These are phyloP conservation scores for Rhododendron williamsianum DNA, from an alignment of 148 eudicot genomes.

Conservation along the genomic window DNA sequence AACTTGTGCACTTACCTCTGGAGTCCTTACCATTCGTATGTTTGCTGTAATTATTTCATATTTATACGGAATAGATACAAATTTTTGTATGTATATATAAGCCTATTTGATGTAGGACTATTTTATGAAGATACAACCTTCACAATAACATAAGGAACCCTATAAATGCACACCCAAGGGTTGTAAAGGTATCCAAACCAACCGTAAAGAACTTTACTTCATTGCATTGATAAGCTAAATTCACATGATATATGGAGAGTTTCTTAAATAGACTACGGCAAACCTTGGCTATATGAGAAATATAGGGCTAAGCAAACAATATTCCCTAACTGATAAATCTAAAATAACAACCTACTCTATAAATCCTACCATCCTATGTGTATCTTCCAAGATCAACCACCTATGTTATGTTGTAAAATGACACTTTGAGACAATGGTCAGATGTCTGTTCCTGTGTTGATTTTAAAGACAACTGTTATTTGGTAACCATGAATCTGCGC, in stretches of 20 bases:
- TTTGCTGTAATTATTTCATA: neutral
- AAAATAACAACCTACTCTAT: neutral
- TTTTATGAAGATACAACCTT: neutral
- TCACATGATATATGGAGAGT: neutral
- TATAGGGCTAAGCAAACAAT: neutral
- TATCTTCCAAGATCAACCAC: neutral
- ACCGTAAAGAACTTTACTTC: neutral
- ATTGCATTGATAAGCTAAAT: neutral
- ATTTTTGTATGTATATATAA: too few species aligned
- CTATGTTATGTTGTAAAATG: neutral
- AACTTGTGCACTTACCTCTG: neutral
- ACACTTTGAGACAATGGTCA: neutral
- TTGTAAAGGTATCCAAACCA: neutral
- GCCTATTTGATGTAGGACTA: neutral
- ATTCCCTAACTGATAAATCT: neutral
- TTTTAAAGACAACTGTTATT: neutral
- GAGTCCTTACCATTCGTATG: neutral
- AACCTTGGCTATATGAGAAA: neutral
- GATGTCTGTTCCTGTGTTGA: neutral
- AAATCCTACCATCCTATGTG: neutral
- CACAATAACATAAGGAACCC: neutral
- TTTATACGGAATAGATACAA: neutral
- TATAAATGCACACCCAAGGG: neutral
- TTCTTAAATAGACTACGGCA: neutral
- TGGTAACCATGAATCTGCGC: neutral